These are phyloP conservation scores for Chaetomium sp. DNA, from an alignment of 2,329 filamentous ascomycete species.

Conservation along the genomic window DNA sequence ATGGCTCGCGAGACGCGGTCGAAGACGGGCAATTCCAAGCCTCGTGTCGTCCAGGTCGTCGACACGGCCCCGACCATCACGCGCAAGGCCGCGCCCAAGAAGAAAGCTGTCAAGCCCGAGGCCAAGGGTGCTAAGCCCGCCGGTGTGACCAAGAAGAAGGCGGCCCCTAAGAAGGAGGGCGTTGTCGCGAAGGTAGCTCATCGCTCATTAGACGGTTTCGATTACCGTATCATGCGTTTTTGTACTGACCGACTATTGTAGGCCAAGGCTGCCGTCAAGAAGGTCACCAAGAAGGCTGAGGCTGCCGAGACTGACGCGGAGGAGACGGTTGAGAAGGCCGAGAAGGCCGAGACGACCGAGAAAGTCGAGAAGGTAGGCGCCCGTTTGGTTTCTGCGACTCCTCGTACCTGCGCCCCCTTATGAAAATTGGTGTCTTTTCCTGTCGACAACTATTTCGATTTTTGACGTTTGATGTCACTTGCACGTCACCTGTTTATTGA, in stretches of 20 bases:
- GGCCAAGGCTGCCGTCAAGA: slow-evolving; percentile 29
- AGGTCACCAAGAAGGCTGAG: slow-evolving; percentile 24
- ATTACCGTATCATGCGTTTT: not conserved
- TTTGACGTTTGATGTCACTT: too few relatives aligned
- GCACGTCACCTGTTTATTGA: not conserved
- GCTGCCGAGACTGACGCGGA: slow-evolving; percentile 17
- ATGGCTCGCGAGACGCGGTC: slow-evolving; percentile 49
- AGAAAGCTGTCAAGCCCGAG: slow-evolving; percentile 20
- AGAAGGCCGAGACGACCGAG: slow-evolving; percentile 16
- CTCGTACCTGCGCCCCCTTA: not conserved
- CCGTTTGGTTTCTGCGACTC: not conserved
- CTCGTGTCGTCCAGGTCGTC: slow-evolving; percentile 44
- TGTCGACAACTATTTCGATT: too few relatives aligned
- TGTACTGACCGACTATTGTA: slow-evolving; percentile 11
- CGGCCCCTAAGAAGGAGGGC: slow-evolving; percentile 30
- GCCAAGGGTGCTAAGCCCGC: slow-evolving; percentile 28
- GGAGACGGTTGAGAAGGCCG: slow-evolving; percentile 15
- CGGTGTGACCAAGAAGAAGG: slow-evolving; percentile 34
- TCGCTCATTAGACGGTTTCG: not conserved
- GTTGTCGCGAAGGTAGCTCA: slow-evolving; percentile 28
- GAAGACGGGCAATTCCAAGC: slow-evolving; percentile 46
- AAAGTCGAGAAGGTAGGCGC: slow-evolving; percentile 17
- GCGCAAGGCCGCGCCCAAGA: slow-evolving; percentile 27
- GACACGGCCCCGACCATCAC: slow-evolving; percentile 42
- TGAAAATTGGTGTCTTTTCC: not conserved